Percentiles rank a stretch among this genome's conserved stretches.
phyloP scores from a whole-genome alignment of 2,329 filamentous ascomycete genomes.

The Beauveria varroae region DNA sequence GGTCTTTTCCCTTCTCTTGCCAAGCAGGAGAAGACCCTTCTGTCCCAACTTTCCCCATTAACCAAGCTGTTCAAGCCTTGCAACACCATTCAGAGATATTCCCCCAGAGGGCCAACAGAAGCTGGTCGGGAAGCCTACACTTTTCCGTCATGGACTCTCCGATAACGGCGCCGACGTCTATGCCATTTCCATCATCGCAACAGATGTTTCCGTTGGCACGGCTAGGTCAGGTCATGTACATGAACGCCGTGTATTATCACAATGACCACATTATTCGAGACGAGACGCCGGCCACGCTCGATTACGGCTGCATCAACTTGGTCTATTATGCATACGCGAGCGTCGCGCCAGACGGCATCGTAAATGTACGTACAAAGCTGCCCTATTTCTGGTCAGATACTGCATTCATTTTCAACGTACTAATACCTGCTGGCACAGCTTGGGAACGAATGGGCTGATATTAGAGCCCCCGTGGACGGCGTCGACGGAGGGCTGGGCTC shows the following conservation, averaged over 20 bases:
- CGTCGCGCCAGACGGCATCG: slow-evolving; percentile 62
- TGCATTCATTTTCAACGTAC: not conserved
- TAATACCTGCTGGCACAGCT: slow-evolving; percentile 40
- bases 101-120: not conserved
- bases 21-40: not conserved
- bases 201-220: not conserved
- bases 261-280: slow-evolving; percentile 67
- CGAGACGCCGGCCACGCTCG: slow-evolving; percentile 65
- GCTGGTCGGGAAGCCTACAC: not conserved
- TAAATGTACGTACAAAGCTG: slow-evolving; percentile 56
- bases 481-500: slow-evolving; percentile 64
- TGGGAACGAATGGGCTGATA: slow-evolving; percentile 72
- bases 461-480: slow-evolving; percentile 64
- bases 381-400: too few species aligned
- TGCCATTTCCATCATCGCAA: not conserved
- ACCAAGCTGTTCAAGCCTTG: not conserved
- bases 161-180: not conserved
- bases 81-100: not conserved
- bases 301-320: slow-evolving; percentile 69
- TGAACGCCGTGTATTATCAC: slow-evolving; percentile 80
- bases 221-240: slow-evolving; percentile 40
- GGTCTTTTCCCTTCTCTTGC: not conserved
- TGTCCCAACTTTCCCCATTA: not conserved
- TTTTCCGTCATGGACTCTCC: not conserved
- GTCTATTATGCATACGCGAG: slow-evolving; percentile 79